phyloP scores from a whole-genome alignment of 495 filamentous ascomycete species.

The Usnea hakonensis region DNA sequence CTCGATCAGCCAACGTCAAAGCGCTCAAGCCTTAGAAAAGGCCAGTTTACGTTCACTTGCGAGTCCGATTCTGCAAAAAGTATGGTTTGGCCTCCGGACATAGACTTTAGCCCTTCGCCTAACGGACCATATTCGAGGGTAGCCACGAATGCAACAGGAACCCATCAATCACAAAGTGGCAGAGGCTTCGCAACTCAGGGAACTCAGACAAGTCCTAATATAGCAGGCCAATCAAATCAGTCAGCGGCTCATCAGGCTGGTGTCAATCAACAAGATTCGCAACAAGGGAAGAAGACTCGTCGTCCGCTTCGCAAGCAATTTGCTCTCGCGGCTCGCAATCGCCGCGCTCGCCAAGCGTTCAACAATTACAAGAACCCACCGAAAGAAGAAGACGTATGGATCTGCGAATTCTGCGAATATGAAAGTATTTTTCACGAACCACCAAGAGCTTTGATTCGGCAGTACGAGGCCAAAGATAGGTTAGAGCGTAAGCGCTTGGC shows the following conservation, averaged over 20 bases:
- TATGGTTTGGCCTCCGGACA: slow-evolving; percentile 42
- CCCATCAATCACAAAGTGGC: slow-evolving; percentile 15
- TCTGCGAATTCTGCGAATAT: slow-evolving; percentile 90
- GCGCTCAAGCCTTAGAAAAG: slow-evolving; percentile 54
- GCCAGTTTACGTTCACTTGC: slow-evolving; percentile 89
- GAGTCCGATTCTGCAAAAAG: slow-evolving; percentile 64
- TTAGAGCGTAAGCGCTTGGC: slow-evolving; percentile 71
- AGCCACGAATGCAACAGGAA: slow-evolving; percentile 12
- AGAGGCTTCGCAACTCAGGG: slow-evolving; percentile 48
- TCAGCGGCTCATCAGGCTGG: slow-evolving; percentile 26
- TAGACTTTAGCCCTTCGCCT: slow-evolving; percentile 32
- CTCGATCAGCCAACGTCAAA: slow-evolving; percentile 59
- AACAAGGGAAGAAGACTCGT: slow-evolving; percentile 49
- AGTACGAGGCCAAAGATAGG: slow-evolving; percentile 92
- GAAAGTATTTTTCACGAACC: slow-evolving; percentile 77
- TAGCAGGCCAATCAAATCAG: slow-evolving; percentile 30
- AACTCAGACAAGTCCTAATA: slow-evolving; percentile 54
- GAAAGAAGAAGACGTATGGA: slow-evolving; percentile 72
- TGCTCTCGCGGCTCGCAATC: slow-evolving; percentile 55
- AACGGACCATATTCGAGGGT: slow-evolving; percentile 26
- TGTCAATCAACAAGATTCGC: slow-evolving; percentile 32
- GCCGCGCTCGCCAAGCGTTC: slow-evolving; percentile 62
- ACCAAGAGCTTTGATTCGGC: slow-evolving; percentile 75
- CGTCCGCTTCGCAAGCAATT: slow-evolving; percentile 52
- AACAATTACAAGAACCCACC: slow-evolving; percentile 71